Base-by-base conservation (phyloP, 257 asterid species). In the Cinchona pubescens region DNA sequence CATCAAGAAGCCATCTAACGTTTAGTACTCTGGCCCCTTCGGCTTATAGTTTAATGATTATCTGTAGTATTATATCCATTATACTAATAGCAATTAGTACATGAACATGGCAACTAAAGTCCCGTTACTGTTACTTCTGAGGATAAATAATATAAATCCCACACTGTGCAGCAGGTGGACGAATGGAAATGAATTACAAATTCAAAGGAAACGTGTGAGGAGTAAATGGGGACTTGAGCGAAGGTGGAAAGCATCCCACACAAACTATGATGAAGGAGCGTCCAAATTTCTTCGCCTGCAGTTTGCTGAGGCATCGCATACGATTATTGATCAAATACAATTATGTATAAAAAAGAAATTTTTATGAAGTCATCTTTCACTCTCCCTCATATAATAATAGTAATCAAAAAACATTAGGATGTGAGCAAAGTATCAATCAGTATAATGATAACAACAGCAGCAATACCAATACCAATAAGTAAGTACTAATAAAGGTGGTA, bases 241-340 rank as follows among this genome's bases (percentile, higher is more conserved):
- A 95, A 85, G 69, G 99, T 92, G 53, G 99, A 92, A 76, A 95
- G 96, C 85, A 88, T 78, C 67, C 97, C 99, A 42, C 98, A 96
- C 62, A 79, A 81, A 83, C 82, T 84, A 88, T 91, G 86, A 86
- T 89, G 75, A 78, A 94, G 93, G 70, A 91, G 74, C 43, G 98
- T 92, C 91, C 75, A 87, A 71, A 88, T 87, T 86, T 95, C 92
- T 79, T 92, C 94, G 5, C 92, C 98, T 94, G 89, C 68, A 43
- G 60, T 56, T 66, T 72, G 13, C 42, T 13, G 13, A 46, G 65
- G 58, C n/a, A n/a, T n/a, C n/a, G n/a, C 42, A 37, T n/a, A n/a
- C n/a, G n/a, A n/a, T n/a, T 32, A 23, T 19, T 9, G 32, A 70
- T 13, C 61, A 12, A 46, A 25, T 5, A n/a, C n/a, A n/a, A 48